Evolutionary conservation across 2,329 filamentous ascomycete genomes (phyloP), one percentile per base, ranked within the genome.

Genomic region (Talaromyces atroroseus): DNA sequence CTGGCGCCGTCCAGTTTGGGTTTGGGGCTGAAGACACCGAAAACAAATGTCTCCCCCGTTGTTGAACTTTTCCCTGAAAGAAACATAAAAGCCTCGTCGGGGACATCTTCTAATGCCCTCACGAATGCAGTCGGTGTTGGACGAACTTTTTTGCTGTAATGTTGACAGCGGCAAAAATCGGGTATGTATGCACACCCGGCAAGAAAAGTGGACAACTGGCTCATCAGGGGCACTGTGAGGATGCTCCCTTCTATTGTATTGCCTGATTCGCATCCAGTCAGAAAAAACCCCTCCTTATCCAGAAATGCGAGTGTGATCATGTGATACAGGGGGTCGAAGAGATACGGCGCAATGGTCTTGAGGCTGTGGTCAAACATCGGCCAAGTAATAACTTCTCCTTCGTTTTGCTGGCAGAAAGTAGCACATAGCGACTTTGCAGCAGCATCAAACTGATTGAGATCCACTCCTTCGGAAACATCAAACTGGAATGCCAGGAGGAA

Each of bases 241-340:
- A 54, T 26, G 1, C 21, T 29, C n/a, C 2, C 52, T 29, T 6
- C 29, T 2, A 24, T 36, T 48, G 26, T 3, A 32, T n/a, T 45
- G 16, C 24, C 16, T 6, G 24, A 2, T 16, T 45, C 23, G 11
- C 5, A 38, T 8, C 48, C 48, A 11, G 48, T 50, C n/a, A n/a
- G 5, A 20, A 10, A 44, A 24, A 21, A 1, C 3, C 36, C 32
- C 14, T 18, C n/a, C 5, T 45, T 45, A 5, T 29, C 52, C 23
- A 54, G 23, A 18, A 48, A 54, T 20, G 34, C n/a, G n/a, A 16
- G 18, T 5, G 24, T 29, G 2, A 54, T 3, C 42, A 54, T 47
- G 12, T 49, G 18, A 32, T 54, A 54, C 12, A 54, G 42, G 24
- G 52, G 45, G 8, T 54, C 52, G 14, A 54, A 54, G 18, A 54